Conservation (phyloP, 2,329 filamentous ascomycete species). For the Exophiala spinifera region DNA sequence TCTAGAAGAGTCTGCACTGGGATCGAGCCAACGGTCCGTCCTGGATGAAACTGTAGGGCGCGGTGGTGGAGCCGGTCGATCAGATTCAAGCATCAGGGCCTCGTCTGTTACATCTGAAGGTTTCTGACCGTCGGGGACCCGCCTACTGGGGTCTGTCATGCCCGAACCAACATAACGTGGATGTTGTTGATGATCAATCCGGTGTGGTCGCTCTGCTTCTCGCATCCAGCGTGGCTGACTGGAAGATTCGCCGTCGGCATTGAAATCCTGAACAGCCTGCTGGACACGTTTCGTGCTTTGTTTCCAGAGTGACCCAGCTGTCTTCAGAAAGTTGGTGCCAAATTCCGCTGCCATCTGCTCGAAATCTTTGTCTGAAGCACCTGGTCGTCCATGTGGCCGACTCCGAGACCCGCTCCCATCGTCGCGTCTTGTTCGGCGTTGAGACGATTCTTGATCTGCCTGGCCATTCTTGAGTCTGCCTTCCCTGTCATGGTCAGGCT, state of each 20-base stretch:
- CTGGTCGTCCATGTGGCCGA: constrained; percentile 38
- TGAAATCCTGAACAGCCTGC: constrained; percentile 85
- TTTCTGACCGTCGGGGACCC: constrained; percentile 7
- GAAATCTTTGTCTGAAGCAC: constrained; percentile 64
- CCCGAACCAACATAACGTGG: constrained; percentile 14
- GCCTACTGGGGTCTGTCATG: constrained; percentile 22
- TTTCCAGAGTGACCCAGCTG: constrained; percentile 93
- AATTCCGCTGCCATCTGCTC: constrained; percentile 78
- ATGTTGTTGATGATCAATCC: constrained; percentile 26
- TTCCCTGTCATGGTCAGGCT: constrained; percentile 15
- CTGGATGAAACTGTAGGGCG: constrained; percentile 30
- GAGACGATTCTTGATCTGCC: constrained; percentile 49
- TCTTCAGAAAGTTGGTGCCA: constrained; percentile 82
- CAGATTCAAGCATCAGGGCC: constrained; percentile 74
- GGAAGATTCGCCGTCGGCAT: constrained; percentile 64
- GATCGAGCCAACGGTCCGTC: constrained; percentile 18
- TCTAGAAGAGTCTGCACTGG: constrained; percentile 31
- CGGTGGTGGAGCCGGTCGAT: constrained; percentile 53
- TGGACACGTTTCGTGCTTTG: constrained; percentile 88
- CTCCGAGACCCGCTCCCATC: constrained; percentile 9
- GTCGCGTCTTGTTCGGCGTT: constrained; percentile 24
- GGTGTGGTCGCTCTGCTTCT: constrained; percentile 49
- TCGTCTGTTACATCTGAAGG: constrained; percentile 38
- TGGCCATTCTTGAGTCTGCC: constrained; percentile 45
- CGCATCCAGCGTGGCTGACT: constrained; percentile 95